phyloP scores from a whole-genome alignment of 139 green algal species.

The Tetraselmis chui region DNA sequence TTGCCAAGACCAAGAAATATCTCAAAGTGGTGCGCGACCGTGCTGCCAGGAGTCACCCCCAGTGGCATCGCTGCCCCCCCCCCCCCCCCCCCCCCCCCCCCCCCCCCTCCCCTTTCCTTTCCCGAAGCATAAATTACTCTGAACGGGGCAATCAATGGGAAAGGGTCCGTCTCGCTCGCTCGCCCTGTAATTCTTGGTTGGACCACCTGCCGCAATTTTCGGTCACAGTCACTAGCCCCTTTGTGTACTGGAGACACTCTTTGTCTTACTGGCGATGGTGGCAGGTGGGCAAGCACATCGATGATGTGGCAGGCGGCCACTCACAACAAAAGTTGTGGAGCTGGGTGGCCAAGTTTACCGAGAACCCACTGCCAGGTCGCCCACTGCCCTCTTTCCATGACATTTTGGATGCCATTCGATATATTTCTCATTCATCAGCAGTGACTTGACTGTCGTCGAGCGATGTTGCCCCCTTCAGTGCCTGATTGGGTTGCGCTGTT shows the following conservation, averaged over 20 bases:
- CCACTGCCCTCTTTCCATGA: too few relatives aligned
- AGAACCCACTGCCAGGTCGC: conserved; percentile 1
- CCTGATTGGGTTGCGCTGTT: too few relatives aligned
- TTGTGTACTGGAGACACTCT: neutral
- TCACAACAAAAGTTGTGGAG: conserved; percentile 8
- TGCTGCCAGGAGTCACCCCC: too few relatives aligned
- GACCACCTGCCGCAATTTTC: neutral
- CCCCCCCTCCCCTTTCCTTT: too few relatives aligned
- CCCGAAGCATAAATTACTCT: neutral
- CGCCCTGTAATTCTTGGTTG: neutral
- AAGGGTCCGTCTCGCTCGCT: neutral
- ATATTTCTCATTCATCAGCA: too few relatives aligned
- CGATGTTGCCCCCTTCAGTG: too few relatives aligned
- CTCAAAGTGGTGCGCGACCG: conserved; percentile 22
- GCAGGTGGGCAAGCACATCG: conserved; percentile 22
- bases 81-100: too few relatives aligned
- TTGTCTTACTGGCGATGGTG: neutral
- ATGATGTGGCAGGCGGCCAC: neutral
- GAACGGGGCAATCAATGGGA: neutral
- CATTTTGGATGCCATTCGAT: too few relatives aligned
- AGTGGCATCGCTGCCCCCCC: too few relatives aligned
- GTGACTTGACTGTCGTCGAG: too few relatives aligned
- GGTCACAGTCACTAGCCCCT: neutral
- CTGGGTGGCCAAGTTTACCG: conserved; percentile 4
- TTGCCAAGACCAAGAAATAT: conserved; percentile 55